Evolutionary conservation across 208 protist species (phyloP).

Genomic region (Leishmania guyanensis): DNA sequence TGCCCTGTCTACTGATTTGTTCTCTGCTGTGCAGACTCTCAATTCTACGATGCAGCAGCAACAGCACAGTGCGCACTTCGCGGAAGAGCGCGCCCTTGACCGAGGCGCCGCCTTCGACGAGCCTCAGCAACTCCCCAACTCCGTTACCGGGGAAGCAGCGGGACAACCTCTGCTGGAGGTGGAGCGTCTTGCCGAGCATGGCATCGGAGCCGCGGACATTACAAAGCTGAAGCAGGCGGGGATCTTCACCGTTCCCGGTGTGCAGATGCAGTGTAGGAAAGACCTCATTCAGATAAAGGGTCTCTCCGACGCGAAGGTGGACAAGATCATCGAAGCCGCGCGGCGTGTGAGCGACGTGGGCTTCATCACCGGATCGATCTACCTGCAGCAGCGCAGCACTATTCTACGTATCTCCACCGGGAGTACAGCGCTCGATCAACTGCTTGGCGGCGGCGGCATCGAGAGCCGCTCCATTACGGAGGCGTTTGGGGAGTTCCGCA

Average conservation of each 20-base stretch:
- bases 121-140: constrained; percentile 19
- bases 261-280: constrained; percentile 93
- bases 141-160: constrained; percentile 31
- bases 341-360: constrained; percentile 83
- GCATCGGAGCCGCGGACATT: constrained; percentile 89
- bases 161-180: constrained; percentile 73
- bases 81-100: constrained; percentile 4
- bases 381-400: constrained; percentile 84
- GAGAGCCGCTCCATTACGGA: constrained; percentile 97
- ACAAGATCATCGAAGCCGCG: constrained; percentile 97
- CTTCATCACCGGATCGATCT: constrained; percentile 91
- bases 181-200: constrained; percentile 90
- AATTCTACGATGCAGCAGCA: not conserved
- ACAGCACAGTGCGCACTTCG: constrained; percentile 1
- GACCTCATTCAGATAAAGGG: constrained; percentile 95
- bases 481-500: constrained; percentile 99
- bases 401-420: constrained; percentile 96
- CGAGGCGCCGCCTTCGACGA: constrained; percentile 19
- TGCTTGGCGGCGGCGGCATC: constrained; percentile 95
- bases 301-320: constrained; percentile 98
- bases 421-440: constrained; percentile 88
- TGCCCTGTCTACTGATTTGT: not conserved
- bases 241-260: constrained; percentile 90
- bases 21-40: not conserved
- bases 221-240: constrained; percentile 90